Percentiles rank a stretch among this genome's conserved stretches.
These are phyloP conservation scores for Trichoderma arundinaceum DNA, from an alignment of 2,329 filamentous ascomycete genomes.

Conservation along the genomic window DNA sequence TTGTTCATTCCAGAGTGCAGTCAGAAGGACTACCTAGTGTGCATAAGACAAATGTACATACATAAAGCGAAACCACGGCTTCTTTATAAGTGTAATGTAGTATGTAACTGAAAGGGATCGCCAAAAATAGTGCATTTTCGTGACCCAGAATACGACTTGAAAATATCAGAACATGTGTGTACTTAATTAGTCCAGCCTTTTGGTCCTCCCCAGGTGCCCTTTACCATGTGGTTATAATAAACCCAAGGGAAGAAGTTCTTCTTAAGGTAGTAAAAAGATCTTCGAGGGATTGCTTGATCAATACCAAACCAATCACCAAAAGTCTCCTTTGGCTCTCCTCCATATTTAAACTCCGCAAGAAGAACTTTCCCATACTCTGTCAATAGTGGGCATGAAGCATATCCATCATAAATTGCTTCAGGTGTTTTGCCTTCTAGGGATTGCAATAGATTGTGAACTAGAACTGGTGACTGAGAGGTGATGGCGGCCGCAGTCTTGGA, in stretches of 20 bases:
- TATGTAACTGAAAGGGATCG: too few relatives aligned
- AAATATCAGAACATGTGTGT: background rate
- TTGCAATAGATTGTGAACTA: constrained; percentile 56
- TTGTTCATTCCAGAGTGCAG: too few relatives aligned
- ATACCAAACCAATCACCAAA: constrained; percentile 61
- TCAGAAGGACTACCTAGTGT: too few relatives aligned
- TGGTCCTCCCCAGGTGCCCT: constrained; percentile 66
- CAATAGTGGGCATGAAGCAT: constrained; percentile 60
- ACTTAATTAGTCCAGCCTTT: constrained; percentile 53
- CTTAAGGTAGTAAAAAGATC: constrained; percentile 66
- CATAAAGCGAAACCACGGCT: too few relatives aligned
- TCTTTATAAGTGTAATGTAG: too few relatives aligned
- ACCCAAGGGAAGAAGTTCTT: constrained; percentile 73
- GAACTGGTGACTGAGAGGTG: constrained; percentile 56
- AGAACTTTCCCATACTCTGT: constrained; percentile 67
- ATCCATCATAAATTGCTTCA: constrained; percentile 57
- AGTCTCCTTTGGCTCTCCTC: constrained; percentile 66
- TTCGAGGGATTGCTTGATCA: constrained; percentile 61
- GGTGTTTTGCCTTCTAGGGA: constrained; percentile 53
- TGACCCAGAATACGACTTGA: background rate
- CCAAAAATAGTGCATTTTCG: background rate
- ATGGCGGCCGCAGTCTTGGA: constrained; percentile 62
- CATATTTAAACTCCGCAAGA: constrained; percentile 70
- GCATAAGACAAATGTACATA: background rate
- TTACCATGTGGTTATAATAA: constrained; percentile 64